phyloP scores from a whole-genome alignment of 2,329 filamentous ascomycete genomes.

The Septoria linicola region DNA sequence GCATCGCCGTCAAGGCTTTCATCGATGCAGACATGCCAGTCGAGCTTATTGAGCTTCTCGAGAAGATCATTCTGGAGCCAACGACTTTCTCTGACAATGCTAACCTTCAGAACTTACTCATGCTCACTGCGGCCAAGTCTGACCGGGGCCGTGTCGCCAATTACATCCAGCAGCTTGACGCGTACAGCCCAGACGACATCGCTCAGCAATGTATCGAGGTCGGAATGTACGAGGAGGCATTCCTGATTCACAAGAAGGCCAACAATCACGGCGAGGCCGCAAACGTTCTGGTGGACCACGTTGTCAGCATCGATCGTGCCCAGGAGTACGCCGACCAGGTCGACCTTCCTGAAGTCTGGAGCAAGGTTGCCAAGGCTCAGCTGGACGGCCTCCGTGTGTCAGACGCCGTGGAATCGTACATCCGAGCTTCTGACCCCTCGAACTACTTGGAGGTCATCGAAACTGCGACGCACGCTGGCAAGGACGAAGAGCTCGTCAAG shows the following conservation, averaged over 20 bases:
- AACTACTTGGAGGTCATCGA: slow-evolving; percentile 98
- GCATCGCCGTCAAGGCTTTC: slow-evolving; percentile 89
- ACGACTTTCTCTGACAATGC: slow-evolving; percentile 97
- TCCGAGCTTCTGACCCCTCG: slow-evolving; percentile 85
- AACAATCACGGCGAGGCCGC: slow-evolving; percentile 82
- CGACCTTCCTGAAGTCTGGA: slow-evolving; percentile 94
- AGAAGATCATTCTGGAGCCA: slow-evolving; percentile 99
- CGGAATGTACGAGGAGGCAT: slow-evolving; percentile 92
- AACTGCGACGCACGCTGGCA: slow-evolving; percentile 88
- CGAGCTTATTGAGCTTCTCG: slow-evolving; percentile 93
- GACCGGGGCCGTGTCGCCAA: slow-evolving; percentile 94
- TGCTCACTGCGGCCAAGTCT: slow-evolving; percentile 94
- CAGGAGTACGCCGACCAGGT: slow-evolving; percentile 94
- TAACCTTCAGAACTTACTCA: slow-evolving; percentile 91
- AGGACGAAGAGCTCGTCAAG: slow-evolving; percentile 96
- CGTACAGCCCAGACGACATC: slow-evolving; percentile 90
- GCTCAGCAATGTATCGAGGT: slow-evolving; percentile 91
- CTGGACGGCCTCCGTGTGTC: slow-evolving; percentile 89
- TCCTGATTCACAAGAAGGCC: slow-evolving; percentile 98
- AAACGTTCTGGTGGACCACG: slow-evolving; percentile 89
- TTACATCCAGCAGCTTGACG: slow-evolving; percentile 88
- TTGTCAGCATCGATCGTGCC: slow-evolving; percentile 96
- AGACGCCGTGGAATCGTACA: slow-evolving; percentile 95
- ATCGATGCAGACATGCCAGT: slow-evolving; percentile 85
- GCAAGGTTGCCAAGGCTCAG: slow-evolving; percentile 96